Evolutionary conservation across 2,329 filamentous ascomycete genomes (phyloP).

Genomic region (Rhynchosporium agropyri): DNA sequence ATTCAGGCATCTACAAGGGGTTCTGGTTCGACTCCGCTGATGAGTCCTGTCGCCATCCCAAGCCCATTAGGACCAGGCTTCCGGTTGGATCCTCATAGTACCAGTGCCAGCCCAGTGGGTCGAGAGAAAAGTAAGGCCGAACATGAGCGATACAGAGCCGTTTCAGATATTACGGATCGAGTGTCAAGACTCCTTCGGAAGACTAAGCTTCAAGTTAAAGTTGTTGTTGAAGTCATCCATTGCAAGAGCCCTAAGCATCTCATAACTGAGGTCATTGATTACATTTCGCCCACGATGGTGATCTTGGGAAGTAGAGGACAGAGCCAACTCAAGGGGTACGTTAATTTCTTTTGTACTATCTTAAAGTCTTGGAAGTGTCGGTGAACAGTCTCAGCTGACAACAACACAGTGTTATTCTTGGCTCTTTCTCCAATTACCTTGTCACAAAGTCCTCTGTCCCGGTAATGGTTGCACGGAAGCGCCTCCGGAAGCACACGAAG

Average conservation of each 20-base stretch:
- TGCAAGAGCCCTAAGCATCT: slow-evolving; percentile 97
- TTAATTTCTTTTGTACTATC: slow-evolving; percentile 24
- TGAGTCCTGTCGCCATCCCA: slow-evolving; percentile 27
- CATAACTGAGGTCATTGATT: slow-evolving; percentile 96
- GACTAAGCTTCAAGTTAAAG: slow-evolving; percentile 87
- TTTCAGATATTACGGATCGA: slow-evolving; percentile 81
- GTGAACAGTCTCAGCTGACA: slow-evolving; percentile 17
- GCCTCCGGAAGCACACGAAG: slow-evolving; percentile 83
- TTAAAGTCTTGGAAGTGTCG: slow-evolving; percentile 5
- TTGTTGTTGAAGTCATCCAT: slow-evolving; percentile 94
- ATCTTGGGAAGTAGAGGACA: slow-evolving; percentile 90
- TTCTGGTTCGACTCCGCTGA: slow-evolving; percentile 35
- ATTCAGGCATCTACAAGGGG: slow-evolving; percentile 57
- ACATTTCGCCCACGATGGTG: slow-evolving; percentile 86
- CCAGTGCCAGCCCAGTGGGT: slow-evolving; percentile 40
- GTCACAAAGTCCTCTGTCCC: slow-evolving; percentile 96
- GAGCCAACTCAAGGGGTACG: slow-evolving; percentile 90
- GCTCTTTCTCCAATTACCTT: slow-evolving; percentile 96
- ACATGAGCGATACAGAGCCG: slow-evolving; percentile 76
- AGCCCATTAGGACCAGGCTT: slow-evolving; percentile 33
- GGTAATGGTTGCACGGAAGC: slow-evolving; percentile 96
- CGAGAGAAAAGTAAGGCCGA: slow-evolving; percentile 64
- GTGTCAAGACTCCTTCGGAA: slow-evolving; percentile 86
- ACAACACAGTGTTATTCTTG: slow-evolving; percentile 75
- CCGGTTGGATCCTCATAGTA: slow-evolving; percentile 33